These are phyloP conservation scores for Mycena maculata DNA, from an alignment of 768 basidiomycete genomes.

Conservation along the genomic window DNA sequence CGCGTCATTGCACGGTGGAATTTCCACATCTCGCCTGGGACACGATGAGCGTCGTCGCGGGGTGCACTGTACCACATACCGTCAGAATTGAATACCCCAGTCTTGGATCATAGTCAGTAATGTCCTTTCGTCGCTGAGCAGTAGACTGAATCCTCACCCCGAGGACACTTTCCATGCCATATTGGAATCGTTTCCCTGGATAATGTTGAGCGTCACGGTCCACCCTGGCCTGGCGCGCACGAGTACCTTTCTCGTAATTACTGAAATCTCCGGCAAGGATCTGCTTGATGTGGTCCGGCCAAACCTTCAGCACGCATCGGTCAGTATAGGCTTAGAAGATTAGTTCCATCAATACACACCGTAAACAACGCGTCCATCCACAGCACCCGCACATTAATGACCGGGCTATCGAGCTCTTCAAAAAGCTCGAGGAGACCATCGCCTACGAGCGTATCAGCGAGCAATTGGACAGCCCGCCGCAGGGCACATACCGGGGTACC, in stretches of 20 bases:
- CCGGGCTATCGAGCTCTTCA: constrained; percentile 11
- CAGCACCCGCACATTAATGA: constrained; percentile 34
- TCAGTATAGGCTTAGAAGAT: neutral
- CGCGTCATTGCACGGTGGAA: constrained; percentile 40
- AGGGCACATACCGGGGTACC: constrained; percentile 45
- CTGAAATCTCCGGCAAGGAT: constrained; percentile 43
- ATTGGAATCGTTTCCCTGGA: constrained; percentile 35
- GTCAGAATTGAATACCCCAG: constrained; percentile 71
- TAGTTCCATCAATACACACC: neutral
- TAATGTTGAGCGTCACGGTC: neutral
- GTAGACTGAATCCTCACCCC: constrained; percentile 30
- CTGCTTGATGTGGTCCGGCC: constrained; percentile 40
- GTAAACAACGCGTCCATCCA: constrained; percentile 38
- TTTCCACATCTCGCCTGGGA: constrained; percentile 69
- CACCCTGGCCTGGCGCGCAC: no score
- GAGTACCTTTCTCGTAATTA: constrained; percentile 42
- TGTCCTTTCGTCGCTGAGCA: neutral
- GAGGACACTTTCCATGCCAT: constrained; percentile 22
- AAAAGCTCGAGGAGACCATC: constrained; percentile 24
- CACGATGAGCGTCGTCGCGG: neutral
- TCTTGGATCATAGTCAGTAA: constrained; percentile 24
- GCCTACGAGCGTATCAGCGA: constrained; percentile 5
- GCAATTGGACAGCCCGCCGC: neutral
- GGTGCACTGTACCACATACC: constrained; percentile 42
- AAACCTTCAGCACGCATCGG: neutral